A percentile compares a stretch with the other conserved stretches of the same genome.
Conservation (phyloP, 2,329 filamentous ascomycete species). For the Cladosporium colombiae region DNA sequence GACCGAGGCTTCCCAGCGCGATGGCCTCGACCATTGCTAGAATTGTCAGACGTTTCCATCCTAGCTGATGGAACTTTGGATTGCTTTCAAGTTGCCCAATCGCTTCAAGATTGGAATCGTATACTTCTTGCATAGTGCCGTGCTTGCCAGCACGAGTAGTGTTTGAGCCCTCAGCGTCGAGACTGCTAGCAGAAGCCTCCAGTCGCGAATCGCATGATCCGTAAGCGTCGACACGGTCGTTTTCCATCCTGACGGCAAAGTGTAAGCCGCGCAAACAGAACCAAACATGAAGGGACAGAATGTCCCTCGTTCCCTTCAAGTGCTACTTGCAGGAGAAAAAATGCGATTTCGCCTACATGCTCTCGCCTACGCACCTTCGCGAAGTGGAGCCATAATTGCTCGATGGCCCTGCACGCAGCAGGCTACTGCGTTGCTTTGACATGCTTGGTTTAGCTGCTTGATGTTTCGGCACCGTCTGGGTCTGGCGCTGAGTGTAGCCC, state of each 20-base stretch:
- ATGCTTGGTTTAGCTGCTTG: slow-evolving; percentile 11
- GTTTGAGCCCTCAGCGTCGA: neutral
- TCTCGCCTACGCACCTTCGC: slow-evolving; percentile 14
- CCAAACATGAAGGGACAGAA: neutral
- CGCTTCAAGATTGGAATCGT: neutral
- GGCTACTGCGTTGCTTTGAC: slow-evolving; percentile 13
- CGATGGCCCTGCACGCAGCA: neutral
- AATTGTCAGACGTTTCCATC: slow-evolving; percentile 16
- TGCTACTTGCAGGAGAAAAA: neutral
- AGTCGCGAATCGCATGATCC: neutral
- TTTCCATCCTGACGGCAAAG: neutral
- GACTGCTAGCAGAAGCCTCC: neutral
- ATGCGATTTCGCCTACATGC: neutral
- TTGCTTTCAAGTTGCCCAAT: slow-evolving; percentile 9
- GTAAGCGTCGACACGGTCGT: neutral
- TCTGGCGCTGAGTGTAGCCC: neutral
- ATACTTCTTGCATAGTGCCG: neutral
- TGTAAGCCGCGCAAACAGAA: neutral
- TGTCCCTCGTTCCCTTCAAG: neutral
- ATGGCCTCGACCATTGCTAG: slow-evolving; percentile 17
- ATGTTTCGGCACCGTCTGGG: slow-evolving; percentile 1
- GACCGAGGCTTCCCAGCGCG: slow-evolving; percentile 14
- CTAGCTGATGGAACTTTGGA: slow-evolving; percentile 15
- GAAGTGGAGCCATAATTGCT: neutral
- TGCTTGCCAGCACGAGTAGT: neutral